phyloP scores from a whole-genome alignment of 2,329 filamentous ascomycete genomes.

The Bisporella sp. region DNA sequence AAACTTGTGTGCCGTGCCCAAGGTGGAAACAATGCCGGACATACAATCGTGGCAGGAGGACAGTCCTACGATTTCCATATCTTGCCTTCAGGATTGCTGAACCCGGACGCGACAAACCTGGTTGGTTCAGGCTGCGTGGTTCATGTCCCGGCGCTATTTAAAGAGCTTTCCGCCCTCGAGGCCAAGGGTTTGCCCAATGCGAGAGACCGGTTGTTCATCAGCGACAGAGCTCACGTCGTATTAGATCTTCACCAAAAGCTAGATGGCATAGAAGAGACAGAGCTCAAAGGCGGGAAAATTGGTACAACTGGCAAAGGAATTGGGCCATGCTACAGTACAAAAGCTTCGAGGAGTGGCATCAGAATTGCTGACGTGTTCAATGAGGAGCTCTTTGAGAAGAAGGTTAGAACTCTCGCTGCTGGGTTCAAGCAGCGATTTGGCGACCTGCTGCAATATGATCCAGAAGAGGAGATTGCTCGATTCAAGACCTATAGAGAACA shows the following conservation, averaged over 20 bases:
- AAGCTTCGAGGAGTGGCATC: conserved; percentile 59
- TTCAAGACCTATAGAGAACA: conserved; percentile 45
- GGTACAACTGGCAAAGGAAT: conserved; percentile 40
- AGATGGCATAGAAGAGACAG: conserved; percentile 59
- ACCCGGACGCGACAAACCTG: conserved; percentile 63
- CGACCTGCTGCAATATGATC: conserved; percentile 56
- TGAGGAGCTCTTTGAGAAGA: conserved; percentile 56
- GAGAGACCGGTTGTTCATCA: conserved; percentile 55
- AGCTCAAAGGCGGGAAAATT: conserved; percentile 37
- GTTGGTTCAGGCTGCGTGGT: conserved; percentile 66
- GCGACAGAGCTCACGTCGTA: conserved; percentile 49
- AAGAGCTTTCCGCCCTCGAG: conserved; percentile 54
- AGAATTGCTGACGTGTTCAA: conserved; percentile 62
- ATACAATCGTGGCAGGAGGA: conserved; percentile 33
- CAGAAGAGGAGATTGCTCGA: conserved; percentile 59
- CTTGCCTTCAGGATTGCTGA: conserved; percentile 64
- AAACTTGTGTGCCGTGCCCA: conserved; percentile 9
- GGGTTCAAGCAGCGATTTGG: conserved; percentile 66
- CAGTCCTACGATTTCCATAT: conserved; percentile 44
- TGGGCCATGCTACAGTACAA: conserved; percentile 51
- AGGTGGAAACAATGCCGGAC: conserved; percentile 50
- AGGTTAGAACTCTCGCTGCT: conserved; percentile 52
- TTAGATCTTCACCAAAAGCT: conserved; percentile 60
- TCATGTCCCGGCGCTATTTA: conserved; percentile 60
- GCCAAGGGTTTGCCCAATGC: conserved; percentile 50